Conservation (phyloP, 2,329 filamentous ascomycete genomes). For the Ceratocystis huliohia region DNA sequence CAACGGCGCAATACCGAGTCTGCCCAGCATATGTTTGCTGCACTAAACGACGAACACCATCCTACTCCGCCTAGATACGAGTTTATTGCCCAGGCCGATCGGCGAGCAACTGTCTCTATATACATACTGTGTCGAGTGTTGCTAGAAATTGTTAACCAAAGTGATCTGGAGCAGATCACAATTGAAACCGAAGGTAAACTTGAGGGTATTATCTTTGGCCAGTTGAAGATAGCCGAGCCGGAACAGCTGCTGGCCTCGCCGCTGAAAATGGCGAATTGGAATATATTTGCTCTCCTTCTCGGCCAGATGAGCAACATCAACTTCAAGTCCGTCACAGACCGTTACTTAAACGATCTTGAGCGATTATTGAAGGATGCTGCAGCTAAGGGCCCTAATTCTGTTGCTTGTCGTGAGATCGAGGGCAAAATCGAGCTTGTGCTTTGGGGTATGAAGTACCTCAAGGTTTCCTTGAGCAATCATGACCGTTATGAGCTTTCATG, state of each 20-base stretch:
- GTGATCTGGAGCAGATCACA: constrained; percentile 67
- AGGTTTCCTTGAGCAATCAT: constrained; percentile 59
- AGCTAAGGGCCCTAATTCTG: constrained; percentile 49
- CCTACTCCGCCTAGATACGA: constrained; percentile 30
- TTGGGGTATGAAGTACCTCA: constrained; percentile 80
- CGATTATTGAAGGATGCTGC: constrained; percentile 62
- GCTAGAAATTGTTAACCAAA: constrained; percentile 87
- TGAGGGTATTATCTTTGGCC: constrained; percentile 92
- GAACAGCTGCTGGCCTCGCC: constrained; percentile 67
- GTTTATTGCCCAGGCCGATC: constrained; percentile 66
- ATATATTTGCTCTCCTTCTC: constrained; percentile 79
- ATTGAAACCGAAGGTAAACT: constrained; percentile 87
- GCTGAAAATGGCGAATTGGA: constrained; percentile 87
- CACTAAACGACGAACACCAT: constrained; percentile 37
- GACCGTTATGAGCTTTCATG: constrained; percentile 76
- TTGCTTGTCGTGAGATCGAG: constrained; percentile 54
- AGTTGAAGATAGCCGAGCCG: constrained; percentile 76
- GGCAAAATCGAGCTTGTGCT: constrained; percentile 76
- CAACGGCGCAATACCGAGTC: constrained; percentile 66
- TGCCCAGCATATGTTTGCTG: constrained; percentile 27
- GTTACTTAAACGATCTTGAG: constrained; percentile 72
- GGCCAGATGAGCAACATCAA: constrained; percentile 95
- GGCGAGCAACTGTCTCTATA: constrained; percentile 84
- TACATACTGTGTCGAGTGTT: constrained; percentile 90
- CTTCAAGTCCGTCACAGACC: constrained; percentile 68